Base-by-base conservation (phyloP, 2,329 filamentous ascomycete genomes). In the Cordyceps cicadae region DNA sequence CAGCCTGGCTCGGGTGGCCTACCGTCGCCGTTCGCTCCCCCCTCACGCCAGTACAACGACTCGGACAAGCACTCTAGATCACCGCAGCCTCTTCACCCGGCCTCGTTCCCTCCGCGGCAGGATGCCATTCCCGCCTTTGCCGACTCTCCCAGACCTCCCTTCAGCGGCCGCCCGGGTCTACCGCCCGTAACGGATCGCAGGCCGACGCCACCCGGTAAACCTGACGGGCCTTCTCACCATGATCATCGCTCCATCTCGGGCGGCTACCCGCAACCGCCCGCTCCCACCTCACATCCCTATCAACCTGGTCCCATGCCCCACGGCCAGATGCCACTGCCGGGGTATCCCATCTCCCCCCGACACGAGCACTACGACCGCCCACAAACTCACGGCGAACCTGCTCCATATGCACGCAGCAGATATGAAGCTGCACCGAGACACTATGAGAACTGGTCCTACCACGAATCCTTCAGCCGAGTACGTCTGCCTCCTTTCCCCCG, bases 361-460 rank as follows among this genome's bases (percentile, higher is more conserved):
- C 79, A 82, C 55, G 66, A 32, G 65, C 39, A 69, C 0, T 84
- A 78, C 61, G 81, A 84, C 14, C 73, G 75, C 24, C 71, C 76
- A 3, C 71, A 74, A 5, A 63, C 74, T 6, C 76, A 79, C 3
- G 81, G 83, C 5, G 78, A 80, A 15, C 70, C 66, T 2, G 76
- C 81, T 3, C 79, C 77, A 57, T 71, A 72, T 59, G 71, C 70
- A 14, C 71, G 77, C 48, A 67, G 67, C 17, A 71, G 77, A 54
- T 82, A 80, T 60, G 79, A 83, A 21, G 67, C 72, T 39, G 71
- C 76, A 3, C 67, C 81, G 1, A 74, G 79, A 50, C 77, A 80
- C 60, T 78, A 82, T 34, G 80, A 84, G 64, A 75, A 76, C 15
- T 83, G 79, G 77, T 76, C 74, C 39, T 85, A 85, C 60, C 72